Percentiles rank a stretch among this genome's conserved stretches.
These are phyloP conservation scores for Naegleria gruberi DNA, from an alignment of 208 protist species.

Conservation along the genomic window DNA sequence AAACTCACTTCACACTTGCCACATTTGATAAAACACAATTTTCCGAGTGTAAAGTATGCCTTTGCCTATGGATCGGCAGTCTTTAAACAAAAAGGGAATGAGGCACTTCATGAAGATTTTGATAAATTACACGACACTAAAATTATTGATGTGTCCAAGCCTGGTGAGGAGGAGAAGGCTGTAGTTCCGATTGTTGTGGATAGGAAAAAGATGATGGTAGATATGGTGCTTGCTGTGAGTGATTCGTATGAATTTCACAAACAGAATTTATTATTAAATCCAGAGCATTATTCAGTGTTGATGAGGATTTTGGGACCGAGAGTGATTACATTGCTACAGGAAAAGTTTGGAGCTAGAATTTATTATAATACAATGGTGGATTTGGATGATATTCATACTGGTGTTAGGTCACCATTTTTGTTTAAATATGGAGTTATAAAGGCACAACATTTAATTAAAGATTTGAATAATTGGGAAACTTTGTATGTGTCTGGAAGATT, in stretches of 20 bases:
- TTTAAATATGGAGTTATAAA: constrained; percentile 24
- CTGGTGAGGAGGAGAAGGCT: too few relatives aligned
- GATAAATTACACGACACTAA: too few relatives aligned
- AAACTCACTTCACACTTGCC: neutral
- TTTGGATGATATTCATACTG: neutral
- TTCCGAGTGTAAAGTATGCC: neutral
- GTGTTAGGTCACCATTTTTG: neutral
- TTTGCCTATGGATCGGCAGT: constrained; percentile 25
- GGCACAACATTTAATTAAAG: neutral
- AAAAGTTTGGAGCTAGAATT: constrained; percentile 9
- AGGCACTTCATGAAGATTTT: neutral
- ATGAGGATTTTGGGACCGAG: neutral
- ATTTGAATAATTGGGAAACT: constrained; percentile 11
- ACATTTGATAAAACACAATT: neutral
- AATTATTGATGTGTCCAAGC: too few relatives aligned
- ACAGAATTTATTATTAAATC: constrained; percentile 20
- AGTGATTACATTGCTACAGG: neutral
- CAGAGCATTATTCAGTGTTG: constrained; percentile 8
- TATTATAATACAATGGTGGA: constrained; percentile 9
- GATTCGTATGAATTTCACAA: constrained; percentile 14
- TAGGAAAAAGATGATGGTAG: constrained; percentile 3
- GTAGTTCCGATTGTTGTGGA: too few relatives aligned
- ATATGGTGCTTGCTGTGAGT: constrained; percentile 19
- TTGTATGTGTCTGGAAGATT: constrained; percentile 23
- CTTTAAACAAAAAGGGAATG: constrained; percentile 19